Conservation (phyloP, 495 filamentous ascomycete species). For the Tuber borchii region DNA sequence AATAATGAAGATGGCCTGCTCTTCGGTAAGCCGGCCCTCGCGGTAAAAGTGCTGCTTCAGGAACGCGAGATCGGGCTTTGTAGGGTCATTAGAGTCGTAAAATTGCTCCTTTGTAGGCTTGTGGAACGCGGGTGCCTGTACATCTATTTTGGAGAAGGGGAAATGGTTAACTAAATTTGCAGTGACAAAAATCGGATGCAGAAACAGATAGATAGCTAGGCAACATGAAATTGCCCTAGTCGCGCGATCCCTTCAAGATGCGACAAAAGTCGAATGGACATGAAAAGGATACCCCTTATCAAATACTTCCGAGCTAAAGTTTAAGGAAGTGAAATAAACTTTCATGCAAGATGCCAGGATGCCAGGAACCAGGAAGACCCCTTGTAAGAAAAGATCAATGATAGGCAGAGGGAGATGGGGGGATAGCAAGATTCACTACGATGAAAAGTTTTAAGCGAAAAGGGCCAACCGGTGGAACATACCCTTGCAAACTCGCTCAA, state of each 20-base stretch:
- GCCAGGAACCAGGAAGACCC: not conserved
- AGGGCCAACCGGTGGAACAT: constrained; percentile 37
- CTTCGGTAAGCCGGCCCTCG: constrained; percentile 91
- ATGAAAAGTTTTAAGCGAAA: not conserved
- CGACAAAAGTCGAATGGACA: not conserved
- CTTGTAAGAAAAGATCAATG: not conserved
- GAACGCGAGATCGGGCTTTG: constrained; percentile 86
- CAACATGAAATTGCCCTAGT: not conserved
- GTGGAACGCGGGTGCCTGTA: constrained; percentile 86
- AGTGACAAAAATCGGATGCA: not conserved
- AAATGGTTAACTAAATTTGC: constrained; percentile 13
- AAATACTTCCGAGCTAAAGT: not conserved
- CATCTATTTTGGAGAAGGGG: constrained; percentile 44
- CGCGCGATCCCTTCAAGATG: not conserved
- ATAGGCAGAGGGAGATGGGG: not conserved
- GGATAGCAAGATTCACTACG: not conserved
- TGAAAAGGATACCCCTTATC: not conserved
- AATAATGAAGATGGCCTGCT: constrained; percentile 95
- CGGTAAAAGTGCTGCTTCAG: constrained; percentile 98
- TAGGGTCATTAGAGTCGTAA: constrained; percentile 61
- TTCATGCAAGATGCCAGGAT: not conserved
- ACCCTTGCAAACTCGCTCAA: constrained; percentile 97
- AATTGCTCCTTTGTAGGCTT: constrained; percentile 80
- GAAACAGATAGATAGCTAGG: not conserved
- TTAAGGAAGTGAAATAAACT: not conserved